phyloP scores from a whole-genome alignment of 2,329 filamentous ascomycete genomes.

The Blastomyces parvus region DNA sequence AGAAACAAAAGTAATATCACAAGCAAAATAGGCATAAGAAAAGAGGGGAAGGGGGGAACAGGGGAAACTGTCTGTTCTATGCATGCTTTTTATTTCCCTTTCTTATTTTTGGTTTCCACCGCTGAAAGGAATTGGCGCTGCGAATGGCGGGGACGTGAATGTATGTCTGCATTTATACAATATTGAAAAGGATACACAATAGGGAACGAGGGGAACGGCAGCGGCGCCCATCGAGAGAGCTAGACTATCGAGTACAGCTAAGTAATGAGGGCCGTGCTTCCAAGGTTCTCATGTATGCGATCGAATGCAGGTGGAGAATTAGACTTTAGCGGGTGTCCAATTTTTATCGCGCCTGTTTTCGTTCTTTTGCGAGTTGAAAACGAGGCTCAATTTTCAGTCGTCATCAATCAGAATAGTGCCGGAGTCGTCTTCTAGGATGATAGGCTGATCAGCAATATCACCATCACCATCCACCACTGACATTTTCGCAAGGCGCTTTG shows the following conservation, averaged over 20 bases:
- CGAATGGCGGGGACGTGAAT: neutral
- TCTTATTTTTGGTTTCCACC: too few relatives aligned
- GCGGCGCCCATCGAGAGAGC: too few relatives aligned
- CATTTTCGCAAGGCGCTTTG: slow-evolving; percentile 29
- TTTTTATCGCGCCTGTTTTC: neutral
- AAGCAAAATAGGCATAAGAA: slow-evolving; percentile 13
- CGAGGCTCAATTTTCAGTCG: neutral
- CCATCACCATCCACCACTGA: slow-evolving; percentile 26
- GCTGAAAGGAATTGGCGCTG: neutral
- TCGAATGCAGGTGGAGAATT: neutral
- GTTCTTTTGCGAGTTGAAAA: neutral
- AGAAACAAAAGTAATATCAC: neutral
- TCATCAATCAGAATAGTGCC: slow-evolving; percentile 60
- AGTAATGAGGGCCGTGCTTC: neutral
- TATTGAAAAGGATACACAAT: neutral
- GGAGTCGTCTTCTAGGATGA: slow-evolving; percentile 43
- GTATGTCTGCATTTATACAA: neutral
- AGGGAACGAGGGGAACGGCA: neutral
- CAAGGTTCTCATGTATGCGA: neutral
- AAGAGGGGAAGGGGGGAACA: slow-evolving; percentile 9
- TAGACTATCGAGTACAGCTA: neutral
- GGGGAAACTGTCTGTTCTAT: neutral
- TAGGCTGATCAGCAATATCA: slow-evolving; percentile 20
- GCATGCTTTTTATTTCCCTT: neutral
- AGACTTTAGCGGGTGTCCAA: neutral